These are phyloP conservation scores for Emericellopsis atlantica DNA, from an alignment of 2,329 filamentous ascomycete genomes.

Conservation along the genomic window DNA sequence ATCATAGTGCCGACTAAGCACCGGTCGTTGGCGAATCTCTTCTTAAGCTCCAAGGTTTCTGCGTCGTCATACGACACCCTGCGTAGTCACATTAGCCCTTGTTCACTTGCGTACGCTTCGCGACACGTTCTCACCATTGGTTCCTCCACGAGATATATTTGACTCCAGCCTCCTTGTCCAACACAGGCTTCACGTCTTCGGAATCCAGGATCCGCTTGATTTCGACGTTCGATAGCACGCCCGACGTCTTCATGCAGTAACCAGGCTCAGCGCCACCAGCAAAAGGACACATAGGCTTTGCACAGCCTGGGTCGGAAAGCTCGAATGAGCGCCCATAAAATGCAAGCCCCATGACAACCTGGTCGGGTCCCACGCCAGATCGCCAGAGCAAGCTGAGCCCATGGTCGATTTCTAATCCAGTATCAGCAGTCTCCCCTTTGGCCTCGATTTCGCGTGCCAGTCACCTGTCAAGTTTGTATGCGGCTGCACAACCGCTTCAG, in stretches of 20 bases:
- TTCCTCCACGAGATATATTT: constrained; percentile 3
- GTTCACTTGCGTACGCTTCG: neutral
- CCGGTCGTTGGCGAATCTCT: neutral
- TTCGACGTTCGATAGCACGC: constrained; percentile 5
- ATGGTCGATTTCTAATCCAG: constrained; percentile 28
- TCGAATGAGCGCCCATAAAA: constrained; percentile 24
- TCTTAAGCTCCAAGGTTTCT: constrained; percentile 2
- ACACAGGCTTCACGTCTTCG: neutral
- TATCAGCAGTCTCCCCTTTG: constrained; percentile 20
- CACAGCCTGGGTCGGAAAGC: constrained; percentile 6
- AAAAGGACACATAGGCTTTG: constrained; percentile 7
- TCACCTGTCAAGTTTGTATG: constrained; percentile 34
- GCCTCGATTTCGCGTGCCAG: constrained; percentile 20
- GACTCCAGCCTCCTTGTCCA: constrained; percentile 1
- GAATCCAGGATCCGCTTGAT: constrained; percentile 7
- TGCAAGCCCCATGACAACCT: constrained; percentile 27
- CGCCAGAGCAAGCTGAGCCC: constrained; percentile 31
- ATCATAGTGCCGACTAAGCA: neutral
- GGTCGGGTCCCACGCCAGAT: constrained; percentile 21
- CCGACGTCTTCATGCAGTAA: constrained; percentile 11
- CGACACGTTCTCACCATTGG: constrained; percentile 6
- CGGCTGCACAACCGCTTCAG: constrained; percentile 11
- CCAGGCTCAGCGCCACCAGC: constrained; percentile 5
- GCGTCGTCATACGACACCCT: constrained; percentile 4
- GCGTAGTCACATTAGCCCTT: constrained; percentile 3